phyloP scores from a whole-genome alignment of 768 basidiomycete species.

The Omphalotus guepiniiformis region DNA sequence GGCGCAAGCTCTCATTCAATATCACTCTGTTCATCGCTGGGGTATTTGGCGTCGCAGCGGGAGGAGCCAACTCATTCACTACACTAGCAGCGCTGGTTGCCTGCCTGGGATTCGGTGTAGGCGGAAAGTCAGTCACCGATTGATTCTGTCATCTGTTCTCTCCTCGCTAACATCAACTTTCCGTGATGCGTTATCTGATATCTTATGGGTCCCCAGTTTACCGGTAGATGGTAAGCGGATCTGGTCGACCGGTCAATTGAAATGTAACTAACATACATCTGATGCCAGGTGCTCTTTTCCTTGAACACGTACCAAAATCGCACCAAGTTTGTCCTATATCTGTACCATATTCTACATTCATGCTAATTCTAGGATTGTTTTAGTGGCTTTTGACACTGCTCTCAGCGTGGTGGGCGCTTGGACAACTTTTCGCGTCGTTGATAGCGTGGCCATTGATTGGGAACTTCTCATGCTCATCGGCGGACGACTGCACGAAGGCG shows the following conservation, averaged over 20 bases:
- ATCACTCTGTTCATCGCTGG: constrained; percentile 29
- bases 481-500: constrained; percentile 38
- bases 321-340: constrained; percentile 27
- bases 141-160: constrained; percentile 10
- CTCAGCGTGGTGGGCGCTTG: constrained; percentile 8
- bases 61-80: constrained; percentile 41
- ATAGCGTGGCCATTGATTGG: constrained; percentile 53
- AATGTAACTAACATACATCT: constrained; percentile 2
- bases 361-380: background rate
- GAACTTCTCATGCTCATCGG: constrained; percentile 45
- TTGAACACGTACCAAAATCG: constrained; percentile 40
- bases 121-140: constrained; percentile 44
- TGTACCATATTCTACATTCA: background rate
- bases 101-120: constrained; percentile 46
- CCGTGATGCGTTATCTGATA: constrained; percentile 8
- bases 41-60: constrained; percentile 48
- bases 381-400: constrained; percentile 7
- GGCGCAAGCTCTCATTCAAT: constrained; percentile 43
- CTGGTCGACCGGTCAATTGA: too few relatives aligned
- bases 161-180: constrained; percentile 20
- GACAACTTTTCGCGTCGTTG: constrained; percentile 33
- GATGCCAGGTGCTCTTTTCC: constrained; percentile 37
- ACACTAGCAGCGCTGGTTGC: constrained; percentile 28
- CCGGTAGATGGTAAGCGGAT: constrained; percentile 39
- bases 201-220: constrained; percentile 22